Percentiles rank a stretch among this genome's conserved stretches.
phyloP scores from a whole-genome alignment of 78 protist genomes.

The Polysphondylium violaceum region DNA sequence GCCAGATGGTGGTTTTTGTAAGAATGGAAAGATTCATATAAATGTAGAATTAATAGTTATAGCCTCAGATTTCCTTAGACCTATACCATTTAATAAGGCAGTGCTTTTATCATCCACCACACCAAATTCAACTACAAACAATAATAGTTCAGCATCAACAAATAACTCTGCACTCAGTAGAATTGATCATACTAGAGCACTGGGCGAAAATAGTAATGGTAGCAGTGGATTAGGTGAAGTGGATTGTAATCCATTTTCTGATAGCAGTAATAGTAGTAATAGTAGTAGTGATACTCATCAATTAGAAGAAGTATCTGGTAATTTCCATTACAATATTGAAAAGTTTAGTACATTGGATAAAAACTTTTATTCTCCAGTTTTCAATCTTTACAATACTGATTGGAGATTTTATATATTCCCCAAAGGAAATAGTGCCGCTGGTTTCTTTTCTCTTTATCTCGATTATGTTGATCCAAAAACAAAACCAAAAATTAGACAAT shows the following conservation, averaged over 20 bases:
- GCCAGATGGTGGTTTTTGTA: constrained; percentile 48
- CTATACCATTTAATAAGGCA: constrained; percentile 51
- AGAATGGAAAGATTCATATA: constrained; percentile 42
- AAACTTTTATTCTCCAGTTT: constrained; percentile 67
- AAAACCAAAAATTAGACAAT: constrained; percentile 71
- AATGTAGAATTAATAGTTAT: constrained; percentile 64
- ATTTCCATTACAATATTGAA: constrained; percentile 36
- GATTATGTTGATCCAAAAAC: constrained; percentile 75
- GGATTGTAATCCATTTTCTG: neutral
- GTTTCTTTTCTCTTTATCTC: constrained; percentile 62
- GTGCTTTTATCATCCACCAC: too few species aligned
- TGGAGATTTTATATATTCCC: constrained; percentile 81
- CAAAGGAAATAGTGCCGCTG: constrained; percentile 49
- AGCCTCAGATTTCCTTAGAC: constrained; percentile 64
- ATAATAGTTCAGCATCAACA: neutral
- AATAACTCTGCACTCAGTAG: constrained; percentile 4
- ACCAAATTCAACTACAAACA: neutral
- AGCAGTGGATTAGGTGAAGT: constrained; percentile 1
- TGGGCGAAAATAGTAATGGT: constrained; percentile 25
- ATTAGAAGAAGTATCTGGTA: constrained; percentile 39
- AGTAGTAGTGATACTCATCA: neutral
- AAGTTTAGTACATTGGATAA: constrained; percentile 50
- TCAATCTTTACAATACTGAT: constrained; percentile 20
- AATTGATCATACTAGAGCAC: neutral
- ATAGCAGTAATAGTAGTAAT: constrained; percentile 6